Conservation (phyloP, 176 grass and related monocot genomes). For the Areca catechu region DNA sequence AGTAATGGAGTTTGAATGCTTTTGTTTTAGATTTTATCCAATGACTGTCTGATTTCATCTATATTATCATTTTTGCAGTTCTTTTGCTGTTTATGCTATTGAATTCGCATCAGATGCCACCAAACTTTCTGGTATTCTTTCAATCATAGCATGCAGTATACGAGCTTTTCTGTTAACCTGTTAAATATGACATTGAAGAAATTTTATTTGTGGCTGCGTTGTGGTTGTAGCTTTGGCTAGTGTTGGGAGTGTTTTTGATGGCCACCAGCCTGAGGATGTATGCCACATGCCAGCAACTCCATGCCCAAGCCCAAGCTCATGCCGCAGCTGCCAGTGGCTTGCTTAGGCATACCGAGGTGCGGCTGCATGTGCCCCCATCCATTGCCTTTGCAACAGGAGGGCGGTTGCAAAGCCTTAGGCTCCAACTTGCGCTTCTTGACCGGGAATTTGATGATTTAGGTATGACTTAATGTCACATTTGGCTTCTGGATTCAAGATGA, state of each 20-base stretch:
- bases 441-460: constrained; percentile 98
- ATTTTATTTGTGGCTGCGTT: not conserved
- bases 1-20: constrained; percentile 7
- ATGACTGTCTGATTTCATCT: not conserved
- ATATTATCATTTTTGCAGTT: constrained; percentile 31
- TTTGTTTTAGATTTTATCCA: not conserved
- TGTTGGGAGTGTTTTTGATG: constrained; percentile 76
- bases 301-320: constrained; percentile 67
- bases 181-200: too few relatives aligned
- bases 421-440: constrained; percentile 88
- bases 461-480: not conserved
- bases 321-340: constrained; percentile 50
- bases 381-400: constrained; percentile 67
- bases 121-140: constrained; percentile 57
- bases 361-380: constrained; percentile 72
- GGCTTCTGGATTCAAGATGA: too few relatives aligned
- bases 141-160: too few relatives aligned
- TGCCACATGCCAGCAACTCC: constrained; percentile 82
- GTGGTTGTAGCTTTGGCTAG: constrained; percentile 69
- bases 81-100: constrained; percentile 89
- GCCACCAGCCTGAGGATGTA: constrained; percentile 89
- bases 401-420: constrained; percentile 70
- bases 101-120: constrained; percentile 89
- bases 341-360: constrained; percentile 72
- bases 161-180: too few relatives aligned